Conservation (phyloP, 805 yeast genomes). For the Yarrowia deformans region DNA sequence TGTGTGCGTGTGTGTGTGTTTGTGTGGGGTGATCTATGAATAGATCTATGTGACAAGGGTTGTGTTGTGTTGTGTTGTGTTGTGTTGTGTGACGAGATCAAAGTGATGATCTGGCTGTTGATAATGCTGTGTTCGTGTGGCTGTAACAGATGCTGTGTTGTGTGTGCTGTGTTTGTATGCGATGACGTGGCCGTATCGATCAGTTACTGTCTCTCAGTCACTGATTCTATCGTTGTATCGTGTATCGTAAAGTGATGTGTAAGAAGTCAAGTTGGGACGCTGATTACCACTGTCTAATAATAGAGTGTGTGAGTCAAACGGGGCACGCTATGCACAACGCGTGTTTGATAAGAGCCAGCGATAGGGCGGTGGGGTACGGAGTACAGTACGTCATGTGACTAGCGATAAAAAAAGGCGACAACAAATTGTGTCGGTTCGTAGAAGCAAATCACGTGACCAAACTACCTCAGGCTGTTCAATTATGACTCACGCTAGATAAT, state of each 20-base stretch:
- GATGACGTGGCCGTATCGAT: not conserved
- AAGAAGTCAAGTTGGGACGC: constrained; percentile 1
- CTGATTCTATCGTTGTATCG: too few species aligned
- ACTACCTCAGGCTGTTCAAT: too few species aligned
- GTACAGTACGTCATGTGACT: not conserved
- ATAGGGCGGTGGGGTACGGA: constrained; percentile 35
- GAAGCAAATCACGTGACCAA: too few species aligned
- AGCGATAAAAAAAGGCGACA: too few species aligned
- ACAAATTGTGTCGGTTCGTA: too few species aligned
- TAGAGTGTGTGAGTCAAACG: constrained; percentile 8
- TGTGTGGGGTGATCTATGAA: not conserved
- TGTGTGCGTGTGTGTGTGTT: too few species aligned
- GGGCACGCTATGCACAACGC: constrained; percentile 9
- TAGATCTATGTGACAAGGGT: too few species aligned
- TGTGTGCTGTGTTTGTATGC: not conserved
- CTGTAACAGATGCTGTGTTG: not conserved
- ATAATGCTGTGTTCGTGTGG: not conserved
- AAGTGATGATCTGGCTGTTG: not conserved
- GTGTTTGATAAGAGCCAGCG: constrained; percentile 28
- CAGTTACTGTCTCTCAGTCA: too few species aligned
- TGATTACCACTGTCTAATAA: too few species aligned
- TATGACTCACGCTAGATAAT: too few species aligned
- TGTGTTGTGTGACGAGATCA: not conserved
- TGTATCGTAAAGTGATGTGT: not conserved
- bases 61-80: not conserved